Percentiles rank a stretch among this genome's conserved stretches.
phyloP scores from a whole-genome alignment of 441 rosid species.

The Arabidopsis lyrata region DNA sequence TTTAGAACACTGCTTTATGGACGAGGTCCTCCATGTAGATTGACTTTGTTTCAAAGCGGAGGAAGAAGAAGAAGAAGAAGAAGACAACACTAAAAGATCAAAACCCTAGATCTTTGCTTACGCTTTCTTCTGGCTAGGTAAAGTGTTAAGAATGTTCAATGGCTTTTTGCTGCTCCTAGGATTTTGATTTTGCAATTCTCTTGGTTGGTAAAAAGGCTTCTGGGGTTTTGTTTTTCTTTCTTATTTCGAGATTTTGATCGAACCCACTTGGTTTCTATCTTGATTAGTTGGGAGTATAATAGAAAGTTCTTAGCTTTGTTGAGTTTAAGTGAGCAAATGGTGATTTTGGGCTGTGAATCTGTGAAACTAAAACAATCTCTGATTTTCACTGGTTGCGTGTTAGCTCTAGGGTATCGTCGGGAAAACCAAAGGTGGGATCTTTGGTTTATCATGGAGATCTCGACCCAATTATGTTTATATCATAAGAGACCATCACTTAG shows the following conservation, averaged over 20 bases:
- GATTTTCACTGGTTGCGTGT: background rate
- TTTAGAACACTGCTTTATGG: too few species aligned
- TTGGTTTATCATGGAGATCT: conserved; percentile 5
- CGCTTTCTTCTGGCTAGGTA: conserved; percentile 11
- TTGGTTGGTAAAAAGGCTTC: conserved; percentile 5
- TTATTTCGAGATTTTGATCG: conserved; percentile 6
- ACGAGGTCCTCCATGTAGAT: conserved; percentile 40
- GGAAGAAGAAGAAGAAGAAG: conserved; percentile 19
- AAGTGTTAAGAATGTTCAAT: conserved; percentile 1
- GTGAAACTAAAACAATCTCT: conserved; percentile 3
- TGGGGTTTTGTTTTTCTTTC: background rate
- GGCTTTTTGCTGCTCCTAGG: conserved; percentile 29
- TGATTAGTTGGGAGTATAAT: conserved; percentile 3
- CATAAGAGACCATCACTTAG: conserved; percentile 7
- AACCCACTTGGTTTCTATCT: conserved; percentile 26
- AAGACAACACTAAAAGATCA: conserved; percentile 13
- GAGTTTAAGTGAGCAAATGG: conserved; percentile 13
- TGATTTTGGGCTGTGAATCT: conserved; percentile 30
- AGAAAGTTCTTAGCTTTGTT: conserved; percentile 1
- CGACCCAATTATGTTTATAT: conserved; percentile 7
- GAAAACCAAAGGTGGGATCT: background rate
- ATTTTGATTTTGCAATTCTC: conserved; percentile 26
- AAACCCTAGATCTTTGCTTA: conserved; percentile 10
- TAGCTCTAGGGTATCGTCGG: background rate
- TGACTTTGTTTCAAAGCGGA: conserved; percentile 39